Percentiles rank a stretch among this genome's conserved stretches.
Evolutionary conservation across 2,329 filamentous ascomycete species (phyloP).

Genomic region (Epichloe brachyelytri): DNA sequence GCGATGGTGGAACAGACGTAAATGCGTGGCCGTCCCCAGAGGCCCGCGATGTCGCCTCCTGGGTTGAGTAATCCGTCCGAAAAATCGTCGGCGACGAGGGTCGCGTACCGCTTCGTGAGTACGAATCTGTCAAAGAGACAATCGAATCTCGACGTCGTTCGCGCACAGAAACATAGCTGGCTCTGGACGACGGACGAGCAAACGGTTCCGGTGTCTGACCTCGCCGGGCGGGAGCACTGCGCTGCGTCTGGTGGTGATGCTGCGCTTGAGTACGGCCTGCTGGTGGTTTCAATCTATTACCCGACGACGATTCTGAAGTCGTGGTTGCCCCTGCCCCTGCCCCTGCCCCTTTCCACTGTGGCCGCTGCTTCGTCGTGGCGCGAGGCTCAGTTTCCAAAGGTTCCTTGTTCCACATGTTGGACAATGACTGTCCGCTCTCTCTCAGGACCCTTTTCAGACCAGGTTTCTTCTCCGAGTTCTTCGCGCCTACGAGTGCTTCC

Average conservation of each 20-base stretch:
- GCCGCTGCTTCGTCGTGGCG: constrained; percentile 10
- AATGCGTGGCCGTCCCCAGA: constrained; percentile 8
- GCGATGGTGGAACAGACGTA: constrained; percentile 11
- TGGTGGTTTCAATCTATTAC: constrained; percentile 2
- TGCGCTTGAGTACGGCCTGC: constrained; percentile 5
- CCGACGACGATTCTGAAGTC: background rate
- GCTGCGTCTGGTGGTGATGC: constrained; percentile 4
- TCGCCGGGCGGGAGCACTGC: background rate
- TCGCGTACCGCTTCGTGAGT: constrained; percentile 33
- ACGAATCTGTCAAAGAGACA: constrained; percentile 42
- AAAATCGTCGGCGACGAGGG: constrained; percentile 30
- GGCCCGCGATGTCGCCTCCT: constrained; percentile 11
- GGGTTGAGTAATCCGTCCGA: constrained; percentile 13
- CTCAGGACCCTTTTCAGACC: constrained; percentile 34
- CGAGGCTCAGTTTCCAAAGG: constrained; percentile 12
- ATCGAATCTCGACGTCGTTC: constrained; percentile 40
- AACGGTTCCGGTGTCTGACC: constrained; percentile 16
- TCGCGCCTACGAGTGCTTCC: constrained; percentile 11
- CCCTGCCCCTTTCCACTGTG: constrained; percentile 13
- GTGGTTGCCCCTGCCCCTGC: constrained; percentile 6
- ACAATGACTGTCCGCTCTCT: constrained; percentile 33
- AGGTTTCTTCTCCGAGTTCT: constrained; percentile 12
- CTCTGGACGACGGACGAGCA: constrained; percentile 28
- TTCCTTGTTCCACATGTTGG: constrained; percentile 39
- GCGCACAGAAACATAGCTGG: constrained; percentile 37